Base-by-base conservation (phyloP, 1,284 basidiomycete genomes). In the Abortiporus biennis region DNA sequence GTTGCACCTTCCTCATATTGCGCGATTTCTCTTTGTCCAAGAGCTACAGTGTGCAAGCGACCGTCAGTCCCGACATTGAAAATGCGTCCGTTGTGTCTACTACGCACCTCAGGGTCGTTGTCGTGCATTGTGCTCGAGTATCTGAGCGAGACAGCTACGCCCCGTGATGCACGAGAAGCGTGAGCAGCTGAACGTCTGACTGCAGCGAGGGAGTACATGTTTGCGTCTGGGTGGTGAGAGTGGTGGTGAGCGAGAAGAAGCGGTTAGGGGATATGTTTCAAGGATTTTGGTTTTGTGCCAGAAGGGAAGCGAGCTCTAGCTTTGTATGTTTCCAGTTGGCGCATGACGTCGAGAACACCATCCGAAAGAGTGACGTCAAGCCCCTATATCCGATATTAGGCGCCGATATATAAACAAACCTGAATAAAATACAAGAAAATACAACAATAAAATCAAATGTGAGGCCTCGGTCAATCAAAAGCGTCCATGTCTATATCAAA, bases 401-500 rank as follows among this genome's bases (percentile, higher is more conserved):
- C n/a, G n/a, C n/a, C n/a, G n/a, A n/a, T n/a, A n/a, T n/a, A n/a
- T n/a, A n/a, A n/a, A n/a, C n/a, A n/a, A n/a, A n/a, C n/a, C n/a
- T n/a, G n/a, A n/a, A n/a, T n/a, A n/a, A n/a, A n/a, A n/a, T n/a
- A n/a, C n/a, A n/a, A n/a, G n/a, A n/a, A n/a, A n/a, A n/a, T n/a
- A n/a, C n/a, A n/a, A n/a, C n/a, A n/a, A n/a, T n/a, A n/a, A n/a
- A n/a, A n/a, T n/a, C n/a, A n/a, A n/a, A n/a, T n/a, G n/a, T n/a
- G n/a, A n/a, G n/a, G n/a, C n/a, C n/a, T n/a, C n/a, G n/a, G n/a
- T n/a, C n/a, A 76, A 45, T 79, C 74, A 46, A 80, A 80, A 30
- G 69, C 76, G 16, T 70, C 68, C 68, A 83, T 70, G 50, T 85
- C 80, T 46, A 85, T 73, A 48, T 71, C 72, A 47, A 73, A 78